phyloP scores from a whole-genome alignment of 768 basidiomycete genomes.

The Jaapia argillacea region DNA sequence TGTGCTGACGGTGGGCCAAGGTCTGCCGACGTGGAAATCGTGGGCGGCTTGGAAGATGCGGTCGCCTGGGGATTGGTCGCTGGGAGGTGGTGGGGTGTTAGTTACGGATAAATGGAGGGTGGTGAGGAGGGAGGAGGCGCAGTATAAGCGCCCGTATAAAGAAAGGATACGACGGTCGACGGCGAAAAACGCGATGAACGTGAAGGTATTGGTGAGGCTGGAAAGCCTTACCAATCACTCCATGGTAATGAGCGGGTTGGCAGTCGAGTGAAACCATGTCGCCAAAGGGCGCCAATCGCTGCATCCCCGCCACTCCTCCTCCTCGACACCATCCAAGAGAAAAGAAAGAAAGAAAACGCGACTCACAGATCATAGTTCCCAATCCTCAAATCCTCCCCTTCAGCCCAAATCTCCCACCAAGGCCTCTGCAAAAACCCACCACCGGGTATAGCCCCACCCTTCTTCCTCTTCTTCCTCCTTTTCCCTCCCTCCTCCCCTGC shows the following conservation, averaged over 20 bases:
- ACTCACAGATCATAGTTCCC: neutral
- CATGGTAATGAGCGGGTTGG: too few species aligned
- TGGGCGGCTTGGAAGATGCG: constrained; percentile 46
- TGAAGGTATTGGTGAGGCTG: too few species aligned
- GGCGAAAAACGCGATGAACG: too few species aligned
- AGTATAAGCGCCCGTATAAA: too few species aligned
- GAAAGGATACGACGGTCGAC: too few species aligned
- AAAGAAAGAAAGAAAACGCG: too few species aligned
- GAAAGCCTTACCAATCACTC: too few species aligned
- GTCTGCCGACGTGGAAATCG: constrained; percentile 40
- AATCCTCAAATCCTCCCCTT: constrained; percentile 28
- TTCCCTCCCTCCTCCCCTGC: constrained; percentile 45
- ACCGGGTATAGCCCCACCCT: constrained; percentile 10
- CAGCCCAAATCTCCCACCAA: constrained; percentile 73
- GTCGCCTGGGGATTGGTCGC: constrained; percentile 32
- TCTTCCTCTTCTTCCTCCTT: constrained; percentile 37
- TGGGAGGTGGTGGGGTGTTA: neutral
- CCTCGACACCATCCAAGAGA: too few species aligned
- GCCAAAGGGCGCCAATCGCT: too few species aligned
- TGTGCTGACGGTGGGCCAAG: constrained; percentile 24
- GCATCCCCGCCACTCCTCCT: too few species aligned
- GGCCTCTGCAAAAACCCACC: constrained; percentile 18
- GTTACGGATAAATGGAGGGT: neutral
- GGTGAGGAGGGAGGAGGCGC: too few species aligned
- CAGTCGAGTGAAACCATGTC: too few species aligned